Conservation (phyloP, 164 flowering plant species). For the Piper betle region DNA sequence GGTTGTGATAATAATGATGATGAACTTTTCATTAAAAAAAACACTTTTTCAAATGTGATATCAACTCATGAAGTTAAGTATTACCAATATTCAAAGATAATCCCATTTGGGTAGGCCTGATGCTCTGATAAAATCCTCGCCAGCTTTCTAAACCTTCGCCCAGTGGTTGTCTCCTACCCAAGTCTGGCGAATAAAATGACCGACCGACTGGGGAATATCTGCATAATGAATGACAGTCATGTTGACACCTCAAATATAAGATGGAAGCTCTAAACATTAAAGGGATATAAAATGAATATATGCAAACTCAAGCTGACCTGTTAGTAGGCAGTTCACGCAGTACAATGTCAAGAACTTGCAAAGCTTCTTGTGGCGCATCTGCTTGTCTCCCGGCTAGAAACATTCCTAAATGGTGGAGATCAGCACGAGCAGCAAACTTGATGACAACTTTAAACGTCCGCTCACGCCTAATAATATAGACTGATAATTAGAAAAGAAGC, state of each 20-base stretch:
- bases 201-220: constrained; percentile 82
- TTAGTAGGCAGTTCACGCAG: constrained; percentile 78
- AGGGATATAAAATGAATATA: constrained; percentile 1
- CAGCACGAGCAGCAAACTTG: too few species aligned
- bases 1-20: too few species aligned
- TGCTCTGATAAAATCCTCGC: constrained; percentile 96
- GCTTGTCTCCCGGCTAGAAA: too few species aligned
- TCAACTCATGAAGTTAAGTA: constrained; percentile 37
- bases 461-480: constrained; percentile 6
- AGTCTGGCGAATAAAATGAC: constrained; percentile 81
- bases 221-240: background rate
- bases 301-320: constrained; percentile 23
- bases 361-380: too few species aligned
- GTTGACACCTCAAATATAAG: background rate
- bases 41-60: constrained; percentile 75
- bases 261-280: background rate
- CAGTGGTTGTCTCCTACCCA: constrained; percentile 66
- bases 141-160: constrained; percentile 95
- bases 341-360: constrained; percentile 89
- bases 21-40: constrained; percentile 6
- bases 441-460: too few species aligned
- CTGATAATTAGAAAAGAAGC: background rate
- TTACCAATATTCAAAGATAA: constrained; percentile 86
- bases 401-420: too few species aligned
- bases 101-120: constrained; percentile 98